These are phyloP conservation scores for Cyberlindnera meyerae DNA, from an alignment of 805 yeast species.

Conservation along the genomic window DNA sequence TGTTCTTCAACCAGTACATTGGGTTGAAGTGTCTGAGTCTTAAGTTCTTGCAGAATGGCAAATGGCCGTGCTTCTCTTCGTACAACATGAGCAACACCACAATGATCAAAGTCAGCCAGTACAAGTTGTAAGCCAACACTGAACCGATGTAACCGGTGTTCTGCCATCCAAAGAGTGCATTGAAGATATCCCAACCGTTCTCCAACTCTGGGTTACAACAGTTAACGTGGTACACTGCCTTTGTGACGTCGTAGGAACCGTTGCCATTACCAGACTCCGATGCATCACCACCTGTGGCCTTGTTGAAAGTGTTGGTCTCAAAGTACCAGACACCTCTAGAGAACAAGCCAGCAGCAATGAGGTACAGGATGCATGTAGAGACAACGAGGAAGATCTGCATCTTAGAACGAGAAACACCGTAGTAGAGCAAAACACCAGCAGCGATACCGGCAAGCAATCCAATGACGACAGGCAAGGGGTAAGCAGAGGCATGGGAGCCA, in stretches of 20 bases:
- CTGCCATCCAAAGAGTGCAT: conserved; percentile 95
- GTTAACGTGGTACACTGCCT: conserved; percentile 91
- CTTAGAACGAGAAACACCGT: conserved; percentile 78
- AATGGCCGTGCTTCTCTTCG: conserved; percentile 81
- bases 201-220: conserved; percentile 92
- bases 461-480: conserved; percentile 88
- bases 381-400: conserved; percentile 81
- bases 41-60: conserved; percentile 58
- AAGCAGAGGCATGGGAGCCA: conserved; percentile 56
- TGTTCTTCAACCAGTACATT: conserved; percentile 63
- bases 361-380: conserved; percentile 84
- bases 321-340: conserved; percentile 92
- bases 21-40: conserved; percentile 58
- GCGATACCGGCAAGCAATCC: conserved; percentile 77
- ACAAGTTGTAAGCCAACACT: conserved; percentile 78
- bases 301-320: conserved; percentile 60
- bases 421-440: conserved; percentile 70
- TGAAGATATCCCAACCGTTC: conserved; percentile 96
- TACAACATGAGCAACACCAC: conserved; percentile 58
- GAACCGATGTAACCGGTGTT: conserved; percentile 94
- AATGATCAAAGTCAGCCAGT: conserved; percentile 71
- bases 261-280: conserved; percentile 91
- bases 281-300: conserved; percentile 87
- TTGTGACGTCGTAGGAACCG: conserved; percentile 81
- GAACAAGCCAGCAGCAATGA: conserved; percentile 88